Evolutionary conservation across 768 basidiomycete genomes (phyloP).

Genomic region (Sarcodon aspratus): DNA sequence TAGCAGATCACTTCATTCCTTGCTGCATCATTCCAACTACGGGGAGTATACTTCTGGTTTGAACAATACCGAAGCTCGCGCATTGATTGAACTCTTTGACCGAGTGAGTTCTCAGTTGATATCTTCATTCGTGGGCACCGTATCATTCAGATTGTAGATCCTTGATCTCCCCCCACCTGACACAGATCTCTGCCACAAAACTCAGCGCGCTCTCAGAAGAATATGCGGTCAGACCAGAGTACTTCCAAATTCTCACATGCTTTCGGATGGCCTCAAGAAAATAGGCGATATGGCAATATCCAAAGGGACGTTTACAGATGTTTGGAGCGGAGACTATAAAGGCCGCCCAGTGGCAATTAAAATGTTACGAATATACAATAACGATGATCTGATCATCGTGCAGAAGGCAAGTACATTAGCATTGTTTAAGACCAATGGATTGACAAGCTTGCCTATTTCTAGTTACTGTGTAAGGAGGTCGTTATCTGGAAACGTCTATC

Average conservation of each 20-base stretch:
- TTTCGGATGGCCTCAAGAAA: background rate
- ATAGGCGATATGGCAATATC: background rate
- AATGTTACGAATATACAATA: background rate
- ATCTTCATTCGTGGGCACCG: no score
- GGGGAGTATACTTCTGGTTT: no score
- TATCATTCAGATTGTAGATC: no score
- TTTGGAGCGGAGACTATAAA: background rate
- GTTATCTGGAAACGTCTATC: conserved; percentile 8
- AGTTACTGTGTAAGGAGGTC: conserved; percentile 6
- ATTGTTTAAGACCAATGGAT: no score
- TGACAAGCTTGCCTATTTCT: background rate
- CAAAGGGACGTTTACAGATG: background rate
- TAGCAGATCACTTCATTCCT: no score
- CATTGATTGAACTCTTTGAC: no score
- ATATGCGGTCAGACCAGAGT: background rate
- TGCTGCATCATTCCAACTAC: no score
- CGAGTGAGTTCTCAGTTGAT: no score
- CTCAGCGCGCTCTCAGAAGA: background rate
- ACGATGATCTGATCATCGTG: background rate
- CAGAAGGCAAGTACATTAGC: background rate
- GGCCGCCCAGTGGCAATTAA: background rate
- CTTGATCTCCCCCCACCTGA: no score
- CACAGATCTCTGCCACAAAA: no score
- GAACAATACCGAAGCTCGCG: no score
- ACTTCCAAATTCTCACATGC: background rate